phyloP scores from a whole-genome alignment of 2,329 filamentous ascomycete species.

The Penicillium sp. region DNA sequence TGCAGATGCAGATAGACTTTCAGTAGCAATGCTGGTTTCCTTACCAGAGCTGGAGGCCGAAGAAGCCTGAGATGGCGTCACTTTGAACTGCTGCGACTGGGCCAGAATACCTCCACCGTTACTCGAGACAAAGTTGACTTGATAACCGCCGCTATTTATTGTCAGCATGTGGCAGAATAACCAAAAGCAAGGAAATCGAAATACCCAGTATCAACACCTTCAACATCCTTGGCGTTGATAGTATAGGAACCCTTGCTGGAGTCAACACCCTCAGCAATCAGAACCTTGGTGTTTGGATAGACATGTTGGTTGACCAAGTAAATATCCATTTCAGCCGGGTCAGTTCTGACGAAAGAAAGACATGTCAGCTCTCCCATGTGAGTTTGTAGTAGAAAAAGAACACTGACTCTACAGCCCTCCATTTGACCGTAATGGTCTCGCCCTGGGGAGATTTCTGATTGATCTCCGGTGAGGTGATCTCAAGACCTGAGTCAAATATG shows the following conservation, averaged over 20 bases:
- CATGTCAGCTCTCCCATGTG: not conserved
- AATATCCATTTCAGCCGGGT: constrained; percentile 39
- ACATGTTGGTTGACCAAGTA: constrained; percentile 39
- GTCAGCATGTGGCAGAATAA: not conserved
- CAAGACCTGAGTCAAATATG: constrained; percentile 25
- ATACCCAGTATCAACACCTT: constrained; percentile 22
- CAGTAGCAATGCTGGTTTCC: constrained; percentile 23
- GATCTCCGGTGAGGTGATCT: constrained; percentile 32
- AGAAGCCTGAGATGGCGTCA: constrained; percentile 19
- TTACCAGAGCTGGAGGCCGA: constrained; percentile 22
- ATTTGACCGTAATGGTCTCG: constrained; percentile 35
- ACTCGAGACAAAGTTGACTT: constrained; percentile 40
- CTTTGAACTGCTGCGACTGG: constrained; percentile 36
- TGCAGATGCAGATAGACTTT: constrained; percentile 19
- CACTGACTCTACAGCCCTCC: constrained; percentile 35
- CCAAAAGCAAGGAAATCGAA: not conserved
- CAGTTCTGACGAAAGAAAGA: constrained; percentile 29
- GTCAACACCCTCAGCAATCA: constrained; percentile 35
- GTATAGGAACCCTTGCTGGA: constrained; percentile 33
- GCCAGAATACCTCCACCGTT: constrained; percentile 40
- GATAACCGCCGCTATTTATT: constrained; percentile 33
- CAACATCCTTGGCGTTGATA: constrained; percentile 28
- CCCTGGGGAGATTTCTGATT: constrained; percentile 35
- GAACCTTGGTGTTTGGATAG: constrained; percentile 26
- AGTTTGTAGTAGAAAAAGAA: not conserved